Base-by-base conservation (phyloP, 2,329 filamentous ascomycete genomes). In the Neopestalotiopsis clavispora region DNA sequence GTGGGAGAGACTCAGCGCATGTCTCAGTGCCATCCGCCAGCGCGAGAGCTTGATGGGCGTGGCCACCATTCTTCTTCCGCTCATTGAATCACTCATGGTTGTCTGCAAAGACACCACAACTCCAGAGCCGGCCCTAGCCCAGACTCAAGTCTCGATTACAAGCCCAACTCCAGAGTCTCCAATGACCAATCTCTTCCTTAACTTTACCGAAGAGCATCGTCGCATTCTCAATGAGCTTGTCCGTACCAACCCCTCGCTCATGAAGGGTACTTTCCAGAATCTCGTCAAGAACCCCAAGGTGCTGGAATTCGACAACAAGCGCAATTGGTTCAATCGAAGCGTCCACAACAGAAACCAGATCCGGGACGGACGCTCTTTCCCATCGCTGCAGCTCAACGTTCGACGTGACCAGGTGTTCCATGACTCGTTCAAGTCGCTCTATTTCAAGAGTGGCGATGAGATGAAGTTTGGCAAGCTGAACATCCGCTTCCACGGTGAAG, bases 391-490 rank as follows among this genome's bases (percentile, higher is more conserved):
- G 80, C 89, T 99, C 61, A 92, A 91, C 69, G 93, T 99, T 69
- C 93, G 97, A 69, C 93, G 96, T 77, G 94, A 98, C 69, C 93
- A 97, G 74, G 95, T 99, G 65, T 99, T 99, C 91, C 90, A 97
- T 73, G 96, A 99, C 81, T 99, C 96, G 0, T 99, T 97, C 90
- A 96, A 95, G 80, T 94, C 93, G n/a, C 87, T 99, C 59, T 98
- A 97, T 82, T 99, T 96, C 90, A 98, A 98, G 86, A 90, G 87
- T 52, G 94, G 94, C 32, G 94, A 98, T 72, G 97, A 99, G 83
- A 97, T 99, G 90, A 99, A 99, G 83, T 98, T 97, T 79, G 96
- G 97, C 75, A 99, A 99, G 82, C 89, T 99, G 72, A 99, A 95
- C 80, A 97, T 99, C 75, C 92, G 95, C 67, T 99, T 99, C 89